Evolutionary conservation across 1,284 basidiomycete genomes (phyloP).

Genomic region (Kwoniella shivajii): DNA sequence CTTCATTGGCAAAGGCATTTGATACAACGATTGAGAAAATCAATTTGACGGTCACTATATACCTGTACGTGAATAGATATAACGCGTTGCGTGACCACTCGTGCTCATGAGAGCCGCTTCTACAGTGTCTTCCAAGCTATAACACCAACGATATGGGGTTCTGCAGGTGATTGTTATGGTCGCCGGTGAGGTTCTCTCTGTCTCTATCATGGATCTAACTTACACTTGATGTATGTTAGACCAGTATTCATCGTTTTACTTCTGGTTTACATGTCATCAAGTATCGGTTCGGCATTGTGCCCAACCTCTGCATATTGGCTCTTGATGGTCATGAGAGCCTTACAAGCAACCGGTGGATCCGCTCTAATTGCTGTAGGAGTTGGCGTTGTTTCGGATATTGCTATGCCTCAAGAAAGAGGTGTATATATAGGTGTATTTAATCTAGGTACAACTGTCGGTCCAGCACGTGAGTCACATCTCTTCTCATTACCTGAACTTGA

Average conservation of each 20-base stretch:
- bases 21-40: conserved; percentile 35
- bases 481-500: background rate
- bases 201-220: background rate
- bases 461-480: conserved; percentile 24
- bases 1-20: conserved; percentile 36
- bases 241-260: conserved; percentile 43
- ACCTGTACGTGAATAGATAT: conserved; percentile 34
- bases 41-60: conserved; percentile 46
- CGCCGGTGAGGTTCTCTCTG: conserved; percentile 21
- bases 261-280: conserved; percentile 35
- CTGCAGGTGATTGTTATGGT: conserved; percentile 40
- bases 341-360: conserved; percentile 44
- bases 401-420: conserved; percentile 44
- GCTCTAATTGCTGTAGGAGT: conserved; percentile 44
- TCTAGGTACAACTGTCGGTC: conserved; percentile 35
- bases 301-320: conserved; percentile 46
- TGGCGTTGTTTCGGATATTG: conserved; percentile 44
- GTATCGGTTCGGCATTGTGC: conserved; percentile 42
- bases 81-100: background rate
- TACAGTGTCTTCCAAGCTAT: conserved; percentile 42
- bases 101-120: background rate
- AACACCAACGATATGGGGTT: conserved; percentile 44
- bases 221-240: too few species aligned
- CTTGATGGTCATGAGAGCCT: conserved; percentile 40
- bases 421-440: conserved; percentile 41